Evolutionary conservation across 148 eudicot genomes (phyloP).

Genomic region (Amaranthus cruentus): DNA sequence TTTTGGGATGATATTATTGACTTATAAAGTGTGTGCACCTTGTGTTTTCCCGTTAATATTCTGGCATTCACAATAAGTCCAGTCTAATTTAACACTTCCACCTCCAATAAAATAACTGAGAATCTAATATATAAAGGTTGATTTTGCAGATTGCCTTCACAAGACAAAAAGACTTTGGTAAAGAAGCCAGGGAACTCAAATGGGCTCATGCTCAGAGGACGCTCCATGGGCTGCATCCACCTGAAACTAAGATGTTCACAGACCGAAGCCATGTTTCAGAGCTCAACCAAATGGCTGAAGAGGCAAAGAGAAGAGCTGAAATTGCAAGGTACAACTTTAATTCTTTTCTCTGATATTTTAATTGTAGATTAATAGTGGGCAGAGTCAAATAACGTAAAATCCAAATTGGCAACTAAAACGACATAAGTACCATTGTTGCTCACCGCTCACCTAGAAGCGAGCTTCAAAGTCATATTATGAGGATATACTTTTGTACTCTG

Average conservation of each 20-base stretch:
- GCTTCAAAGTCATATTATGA: no score
- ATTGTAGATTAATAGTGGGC: background rate
- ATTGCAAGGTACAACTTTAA: conserved; percentile 28
- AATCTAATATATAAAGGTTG: background rate
- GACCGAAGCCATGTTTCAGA: conserved; percentile 24
- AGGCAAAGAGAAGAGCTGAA: conserved; percentile 44
- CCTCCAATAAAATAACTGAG: background rate
- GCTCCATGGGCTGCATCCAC: conserved; percentile 35
- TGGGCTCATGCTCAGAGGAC: conserved; percentile 47
- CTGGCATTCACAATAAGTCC: no score
- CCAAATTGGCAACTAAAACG: no score
- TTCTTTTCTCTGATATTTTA: background rate
- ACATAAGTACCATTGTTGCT: no score
- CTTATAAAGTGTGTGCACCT: no score
- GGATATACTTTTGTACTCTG: no score
- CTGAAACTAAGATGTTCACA: conserved; percentile 33
- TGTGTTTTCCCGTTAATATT: no score
- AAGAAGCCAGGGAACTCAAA: conserved; percentile 35
- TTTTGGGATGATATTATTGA: no score
- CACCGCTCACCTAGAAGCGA: no score
- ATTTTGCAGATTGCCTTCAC: conserved; percentile 36
- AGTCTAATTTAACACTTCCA: no score
- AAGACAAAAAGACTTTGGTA: conserved; percentile 38
- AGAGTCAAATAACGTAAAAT: no score
- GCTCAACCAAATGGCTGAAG: conserved; percentile 41